Base-by-base conservation (phyloP, 2,329 filamentous ascomycete species). In the Canariomyces notabilis region DNA sequence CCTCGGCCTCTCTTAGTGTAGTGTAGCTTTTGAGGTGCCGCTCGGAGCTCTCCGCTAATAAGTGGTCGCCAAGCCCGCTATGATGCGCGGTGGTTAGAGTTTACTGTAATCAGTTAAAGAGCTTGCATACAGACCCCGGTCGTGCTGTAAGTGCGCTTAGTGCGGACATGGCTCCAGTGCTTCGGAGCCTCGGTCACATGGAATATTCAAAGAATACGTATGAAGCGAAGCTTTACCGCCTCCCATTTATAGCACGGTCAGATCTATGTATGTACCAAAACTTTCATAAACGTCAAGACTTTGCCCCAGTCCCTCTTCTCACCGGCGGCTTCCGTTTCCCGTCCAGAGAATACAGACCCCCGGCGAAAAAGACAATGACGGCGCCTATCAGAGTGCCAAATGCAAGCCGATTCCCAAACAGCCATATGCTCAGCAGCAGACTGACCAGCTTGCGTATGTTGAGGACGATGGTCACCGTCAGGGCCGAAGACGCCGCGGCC, bases 401-500 rank as follows among this genome's bases (percentile, higher is more conserved):
- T 11, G 85, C 80, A 54, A 98, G 72, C 32, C 77, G 69, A 63
- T 98, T 96, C 5, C 91, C 93, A 67, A 98, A 98, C 2, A 98
- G 67, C 78, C 89, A 91, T 49, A 97, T 94, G 58, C 90, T 96
- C 48, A 97, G 66, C 51, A 97, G 71, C 50, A 97, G 77, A 59
- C 90, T 96, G 45, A 95, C 85, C 16, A 98, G 73, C 67, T 98
- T 98, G 57, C 93, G 80, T 50, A 98, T 87, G 64, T 97, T 98
- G 50, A 98, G 74, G 38, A 97, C 89, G 58, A 98, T 95, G 1
- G 91, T 96, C 19, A 98, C 93, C 0, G 93, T 97, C 45, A 98
- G 76, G 0, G 93, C 94, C 3, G 90, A 91, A 3, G 88, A 88
- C 44, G 84, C 85, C 1, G 91, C 87, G 1, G 88, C 90, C 4